A percentile compares a stretch with the other conserved stretches of the same genome.
Evolutionary conservation across 2,329 filamentous ascomycete genomes (phyloP).

Genomic region (Hypoxylon sp.): DNA sequence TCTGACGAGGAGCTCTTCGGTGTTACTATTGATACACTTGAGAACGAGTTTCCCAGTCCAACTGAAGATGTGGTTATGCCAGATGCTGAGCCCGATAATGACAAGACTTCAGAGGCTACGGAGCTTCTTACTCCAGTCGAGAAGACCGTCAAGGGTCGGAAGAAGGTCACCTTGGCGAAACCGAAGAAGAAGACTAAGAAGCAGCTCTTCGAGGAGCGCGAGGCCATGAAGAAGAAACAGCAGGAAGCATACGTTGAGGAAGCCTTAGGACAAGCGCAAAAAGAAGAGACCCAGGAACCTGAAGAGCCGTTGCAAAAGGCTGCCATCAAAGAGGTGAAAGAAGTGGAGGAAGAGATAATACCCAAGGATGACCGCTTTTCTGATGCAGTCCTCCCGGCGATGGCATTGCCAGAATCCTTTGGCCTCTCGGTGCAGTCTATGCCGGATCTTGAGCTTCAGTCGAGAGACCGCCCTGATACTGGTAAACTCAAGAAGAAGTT

Average conservation of each 20-base stretch:
- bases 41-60: constrained; percentile 64
- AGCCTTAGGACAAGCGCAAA: constrained; percentile 56
- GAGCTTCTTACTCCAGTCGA: constrained; percentile 62
- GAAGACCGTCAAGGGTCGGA: constrained; percentile 65
- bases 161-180: constrained; percentile 66
- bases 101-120: constrained; percentile 62
- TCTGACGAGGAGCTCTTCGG: constrained; percentile 84
- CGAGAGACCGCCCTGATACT: constrained; percentile 65
- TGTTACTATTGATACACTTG: constrained; percentile 69
- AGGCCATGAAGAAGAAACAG: constrained; percentile 77
- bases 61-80: constrained; percentile 66
- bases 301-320: constrained; percentile 49
- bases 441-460: constrained; percentile 60
- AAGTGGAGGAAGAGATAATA: constrained; percentile 52
- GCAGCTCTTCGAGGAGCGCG: constrained; percentile 55
- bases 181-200: constrained; percentile 73
- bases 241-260: constrained; percentile 65
- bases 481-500: constrained; percentile 66
- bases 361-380: constrained; percentile 65
- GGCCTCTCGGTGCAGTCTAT: constrained; percentile 64
- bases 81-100: constrained; percentile 64
- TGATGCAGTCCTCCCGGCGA: constrained; percentile 62
- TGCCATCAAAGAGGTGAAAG: constrained; percentile 50
- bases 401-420: constrained; percentile 63
- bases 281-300: constrained; percentile 55